Evolutionary conservation across 345 rosid genomes (phyloP).

Genomic region (Populus alba): DNA sequence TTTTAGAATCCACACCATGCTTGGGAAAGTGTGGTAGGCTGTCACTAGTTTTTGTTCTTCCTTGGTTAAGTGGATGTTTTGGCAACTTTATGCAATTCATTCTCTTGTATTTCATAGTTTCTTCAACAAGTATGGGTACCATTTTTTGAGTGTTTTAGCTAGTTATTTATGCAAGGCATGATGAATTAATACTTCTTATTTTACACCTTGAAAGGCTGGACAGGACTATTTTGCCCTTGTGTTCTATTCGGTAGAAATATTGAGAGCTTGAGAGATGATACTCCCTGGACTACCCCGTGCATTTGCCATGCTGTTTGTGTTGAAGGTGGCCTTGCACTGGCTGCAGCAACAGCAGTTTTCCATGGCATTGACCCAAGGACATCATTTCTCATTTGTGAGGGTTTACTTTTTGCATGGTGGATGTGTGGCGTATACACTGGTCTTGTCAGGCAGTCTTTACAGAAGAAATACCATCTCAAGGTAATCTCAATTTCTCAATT

Average conservation of each 20-base stretch:
- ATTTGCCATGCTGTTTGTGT: constrained; percentile 75
- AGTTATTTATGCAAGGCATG: neutral
- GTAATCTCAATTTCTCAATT: constrained; percentile 31
- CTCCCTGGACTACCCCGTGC: constrained; percentile 81
- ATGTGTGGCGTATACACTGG: constrained; percentile 98
- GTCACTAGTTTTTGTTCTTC: neutral
- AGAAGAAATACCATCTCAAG: constrained; percentile 88
- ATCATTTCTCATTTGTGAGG: constrained; percentile 79
- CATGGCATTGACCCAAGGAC: constrained; percentile 79
- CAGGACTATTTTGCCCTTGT: constrained; percentile 87
- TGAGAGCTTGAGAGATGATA: constrained; percentile 71
- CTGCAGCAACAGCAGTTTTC: constrained; percentile 58
- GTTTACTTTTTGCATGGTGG: constrained; percentile 95
- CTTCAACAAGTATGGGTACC: neutral
- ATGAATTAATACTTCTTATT: neutral
- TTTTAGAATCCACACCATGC: neutral
- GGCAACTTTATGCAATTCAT: neutral
- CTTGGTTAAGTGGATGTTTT: neutral
- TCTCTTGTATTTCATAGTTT: neutral
- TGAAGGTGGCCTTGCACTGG: constrained; percentile 81
- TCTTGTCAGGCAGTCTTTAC: constrained; percentile 66
- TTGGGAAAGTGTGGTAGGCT: neutral
- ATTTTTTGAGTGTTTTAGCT: neutral
- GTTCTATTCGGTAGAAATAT: constrained; percentile 83
- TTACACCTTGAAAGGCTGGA: constrained; percentile 53